A percentile compares a stretch with the other conserved stretches of the same genome.
These are phyloP conservation scores for Emergomyces orientalis DNA, from an alignment of 2,329 filamentous ascomycete species.

Conservation along the genomic window DNA sequence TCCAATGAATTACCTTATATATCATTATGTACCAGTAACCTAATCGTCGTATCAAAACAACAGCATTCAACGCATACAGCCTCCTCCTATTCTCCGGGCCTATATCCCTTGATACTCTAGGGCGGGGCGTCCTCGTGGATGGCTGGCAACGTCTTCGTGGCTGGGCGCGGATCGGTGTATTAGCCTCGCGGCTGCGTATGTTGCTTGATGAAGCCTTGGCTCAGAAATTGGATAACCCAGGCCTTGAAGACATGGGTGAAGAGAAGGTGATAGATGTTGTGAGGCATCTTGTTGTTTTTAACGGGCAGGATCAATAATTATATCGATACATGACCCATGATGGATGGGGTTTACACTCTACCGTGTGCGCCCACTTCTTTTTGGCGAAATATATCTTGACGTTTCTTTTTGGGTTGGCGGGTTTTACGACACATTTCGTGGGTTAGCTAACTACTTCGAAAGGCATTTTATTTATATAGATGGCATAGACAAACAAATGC, in stretches of 20 bases:
- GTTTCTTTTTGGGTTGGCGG: not conserved
- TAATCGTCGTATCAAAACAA: slow-evolving; percentile 5
- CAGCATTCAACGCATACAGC: slow-evolving; percentile 75
- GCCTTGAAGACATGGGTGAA: slow-evolving; percentile 41
- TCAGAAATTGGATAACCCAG: slow-evolving; percentile 67
- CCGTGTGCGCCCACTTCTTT: not conserved
- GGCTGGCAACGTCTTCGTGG: slow-evolving; percentile 80
- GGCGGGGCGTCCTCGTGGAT: slow-evolving; percentile 79
- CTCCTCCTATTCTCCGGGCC: slow-evolving; percentile 79
- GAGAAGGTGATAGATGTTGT: slow-evolving; percentile 62
- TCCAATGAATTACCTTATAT: not conserved
- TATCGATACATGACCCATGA: not conserved
- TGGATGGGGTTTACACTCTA: not conserved
- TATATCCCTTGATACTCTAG: slow-evolving; percentile 77
- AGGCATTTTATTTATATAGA: not conserved
- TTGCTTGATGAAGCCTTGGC: slow-evolving; percentile 83
- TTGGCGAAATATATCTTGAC: not conserved
- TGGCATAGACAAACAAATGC: not conserved
- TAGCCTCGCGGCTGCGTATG: slow-evolving; percentile 70
- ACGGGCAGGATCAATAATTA: slow-evolving; percentile 61
- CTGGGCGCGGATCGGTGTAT: slow-evolving; percentile 88
- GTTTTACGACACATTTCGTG: not conserved
- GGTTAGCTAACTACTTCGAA: not conserved
- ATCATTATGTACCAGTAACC: slow-evolving; percentile 4
- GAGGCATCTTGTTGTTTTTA: slow-evolving; percentile 72